Percentiles rank a stretch among this genome's conserved stretches.
phyloP scores from a whole-genome alignment of 2,329 filamentous ascomycete genomes.

The Monosporascus sp. region DNA sequence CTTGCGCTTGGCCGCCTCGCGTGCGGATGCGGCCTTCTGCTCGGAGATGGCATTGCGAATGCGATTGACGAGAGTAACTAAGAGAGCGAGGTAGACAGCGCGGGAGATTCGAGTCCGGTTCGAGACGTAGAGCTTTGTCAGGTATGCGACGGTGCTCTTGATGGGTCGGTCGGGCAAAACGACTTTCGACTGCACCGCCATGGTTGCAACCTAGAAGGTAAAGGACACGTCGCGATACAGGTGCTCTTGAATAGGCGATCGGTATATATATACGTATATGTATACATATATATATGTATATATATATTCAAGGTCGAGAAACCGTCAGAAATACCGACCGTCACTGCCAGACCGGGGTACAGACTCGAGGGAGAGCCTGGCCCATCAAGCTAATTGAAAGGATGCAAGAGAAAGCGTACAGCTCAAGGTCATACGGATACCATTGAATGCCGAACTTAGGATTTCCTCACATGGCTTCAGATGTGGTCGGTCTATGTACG shows the following conservation, averaged over 20 bases:
- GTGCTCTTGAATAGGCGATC: too few relatives aligned
- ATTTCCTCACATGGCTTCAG: background rate
- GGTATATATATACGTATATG: too few relatives aligned
- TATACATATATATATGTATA: too few relatives aligned
- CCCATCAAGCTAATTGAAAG: background rate
- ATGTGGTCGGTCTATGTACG: background rate
- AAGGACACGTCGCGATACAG: too few relatives aligned
- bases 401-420: background rate
- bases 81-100: constrained; percentile 75
- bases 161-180: constrained; percentile 58
- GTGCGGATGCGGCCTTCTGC: constrained; percentile 77
- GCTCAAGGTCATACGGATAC: background rate
- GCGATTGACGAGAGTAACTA: constrained; percentile 76
- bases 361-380: background rate
- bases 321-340: background rate
- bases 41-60: constrained; percentile 88
- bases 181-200: constrained; percentile 75
- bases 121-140: constrained; percentile 68
- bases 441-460: background rate
- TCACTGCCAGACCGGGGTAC: background rate
- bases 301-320: too few relatives aligned
- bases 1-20: constrained; percentile 55
- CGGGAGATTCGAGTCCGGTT: constrained; percentile 80
- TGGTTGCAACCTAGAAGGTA: constrained; percentile 29
- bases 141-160: constrained; percentile 57